Base-by-base conservation (phyloP, 768 basidiomycete genomes). In the Lactifluus echinatus region DNA sequence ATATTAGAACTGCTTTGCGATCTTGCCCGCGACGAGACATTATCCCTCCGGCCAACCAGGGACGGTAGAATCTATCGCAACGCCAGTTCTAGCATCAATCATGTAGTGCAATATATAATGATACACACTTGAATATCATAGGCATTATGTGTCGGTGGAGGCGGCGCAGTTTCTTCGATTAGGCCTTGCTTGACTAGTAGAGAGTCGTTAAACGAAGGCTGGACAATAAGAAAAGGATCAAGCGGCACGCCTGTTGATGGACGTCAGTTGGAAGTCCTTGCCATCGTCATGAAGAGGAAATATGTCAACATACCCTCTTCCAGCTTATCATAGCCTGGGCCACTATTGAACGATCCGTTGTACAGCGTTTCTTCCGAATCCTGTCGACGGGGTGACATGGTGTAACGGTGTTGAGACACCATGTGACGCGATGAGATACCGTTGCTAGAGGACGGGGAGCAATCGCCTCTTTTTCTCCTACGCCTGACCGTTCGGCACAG, bases 201-300 rank as follows among this genome's bases (percentile, higher is more conserved):
- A 7, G 62, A 63, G 46, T 61, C 46, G 15, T 63, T 46, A 11
- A 63, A 49, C 6, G 62, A 63, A 26, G 62, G 56, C n/a, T 54
- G 53, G 6, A 63, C 62, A 8, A 57, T 14, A 14, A 63, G 60
- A 36, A 57, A 63, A n/a, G 62, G 62, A 15, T 63, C 62, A 14
- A 24, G 51, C 23, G 40, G 39, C 0, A 26, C 19, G 33, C n/a
- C 51, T 53, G 19, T 21, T 17, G 39, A 24, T 29, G 12, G 26
- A 7, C 1, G 40, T 53, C 11, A 43, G 28, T 19, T 12, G 21
- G 11, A 29, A 26, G 17, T 21, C 28, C 33, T 39, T 40, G 29
- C 17, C 11, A 28, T 14, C 37, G 15, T 17, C 11, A n/a, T 15
- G 15, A 29, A 39, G 24, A 36, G n/a, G 11, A 23, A 12, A 34